phyloP scores from a whole-genome alignment of 192 early-diverging fungal species.

The Linnemannia schmuckeri region DNA sequence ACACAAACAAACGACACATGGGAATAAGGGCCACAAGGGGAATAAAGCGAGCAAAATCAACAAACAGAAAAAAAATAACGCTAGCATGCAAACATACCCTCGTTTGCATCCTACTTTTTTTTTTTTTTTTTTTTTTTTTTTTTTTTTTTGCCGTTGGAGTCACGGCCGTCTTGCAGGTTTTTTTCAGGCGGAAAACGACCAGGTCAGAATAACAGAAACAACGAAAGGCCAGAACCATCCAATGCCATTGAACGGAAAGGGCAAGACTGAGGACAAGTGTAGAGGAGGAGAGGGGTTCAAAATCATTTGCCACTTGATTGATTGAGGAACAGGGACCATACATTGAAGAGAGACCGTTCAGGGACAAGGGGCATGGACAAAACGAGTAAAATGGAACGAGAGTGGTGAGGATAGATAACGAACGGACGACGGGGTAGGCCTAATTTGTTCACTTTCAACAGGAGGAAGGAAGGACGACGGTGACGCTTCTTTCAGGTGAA shows the following conservation, averaged over 20 bases:
- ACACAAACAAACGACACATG: constrained; percentile 8
- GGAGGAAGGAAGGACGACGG: background rate
- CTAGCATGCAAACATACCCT: background rate
- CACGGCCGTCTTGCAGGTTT: background rate
- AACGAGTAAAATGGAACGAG: background rate
- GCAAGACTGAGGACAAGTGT: background rate
- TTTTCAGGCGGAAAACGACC: background rate
- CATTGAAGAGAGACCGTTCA: background rate
- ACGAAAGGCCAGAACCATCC: background rate
- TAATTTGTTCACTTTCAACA: background rate
- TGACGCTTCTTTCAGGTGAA: background rate
- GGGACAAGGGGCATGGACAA: background rate
- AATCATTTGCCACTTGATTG: background rate
- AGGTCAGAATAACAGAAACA: background rate
- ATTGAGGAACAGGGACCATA: background rate
- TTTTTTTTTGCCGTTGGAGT: background rate
- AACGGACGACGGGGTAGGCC: background rate
- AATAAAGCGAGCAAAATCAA: background rate
- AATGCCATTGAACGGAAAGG: background rate
- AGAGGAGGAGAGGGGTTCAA: background rate
- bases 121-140: background rate
- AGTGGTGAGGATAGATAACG: background rate
- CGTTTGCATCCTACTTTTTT: background rate
- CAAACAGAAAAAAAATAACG: background rate
- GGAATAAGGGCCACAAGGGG: constrained; percentile 1